Evolutionary conservation across 768 basidiomycete species (phyloP), one percentile per base, ranked within the genome.

Genomic region (Serendipita vermifera): DNA sequence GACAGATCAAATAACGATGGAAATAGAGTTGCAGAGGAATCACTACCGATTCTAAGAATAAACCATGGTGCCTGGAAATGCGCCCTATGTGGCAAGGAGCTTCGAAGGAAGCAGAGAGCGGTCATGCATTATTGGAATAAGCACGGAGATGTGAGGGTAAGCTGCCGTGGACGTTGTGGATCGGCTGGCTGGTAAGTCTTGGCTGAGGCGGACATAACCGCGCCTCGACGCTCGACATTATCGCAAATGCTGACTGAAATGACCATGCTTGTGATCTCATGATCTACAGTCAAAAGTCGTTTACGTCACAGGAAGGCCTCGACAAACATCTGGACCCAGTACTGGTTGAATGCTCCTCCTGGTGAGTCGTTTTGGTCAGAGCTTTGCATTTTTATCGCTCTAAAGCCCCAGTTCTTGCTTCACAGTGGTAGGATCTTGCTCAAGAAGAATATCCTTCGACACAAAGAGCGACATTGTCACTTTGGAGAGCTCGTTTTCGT

Each of bases 371-470:
- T 14, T 51, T 20, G n/a, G 3, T 29, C 15, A 26, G 6, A 22
- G 13, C 46, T 11, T n/a, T 7, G 5, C 9, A 20, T 9, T 7
- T 14, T 29, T 9, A 7, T 29, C 9, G 41, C 39, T 7, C 7
- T 6, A 24, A 6, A 20, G 39, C 17, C 39, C 26, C 17, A 41
- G 6, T 20, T n/a, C 17, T n/a, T 41, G 17, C 31, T 17, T 26
- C 4, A 22, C 22, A 51, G 46, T 51, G 46, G 46, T 22, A 17
- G 27, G 29, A 29, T 29, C n/a, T 29, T 51, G 20, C 31, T 51
- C 22, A 51, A 51, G 46, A 51, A 51, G 46, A 51, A 51, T 29
- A 51, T 51, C 29, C 46, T 22, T 29, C 46, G 46, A 26, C 46
- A 51, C 22, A 20, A 51, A 51, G 31, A 22, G 22, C 46, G 31